phyloP scores from a whole-genome alignment of 352 stramenopile genomes.

The Pythium myriotylum region DNA sequence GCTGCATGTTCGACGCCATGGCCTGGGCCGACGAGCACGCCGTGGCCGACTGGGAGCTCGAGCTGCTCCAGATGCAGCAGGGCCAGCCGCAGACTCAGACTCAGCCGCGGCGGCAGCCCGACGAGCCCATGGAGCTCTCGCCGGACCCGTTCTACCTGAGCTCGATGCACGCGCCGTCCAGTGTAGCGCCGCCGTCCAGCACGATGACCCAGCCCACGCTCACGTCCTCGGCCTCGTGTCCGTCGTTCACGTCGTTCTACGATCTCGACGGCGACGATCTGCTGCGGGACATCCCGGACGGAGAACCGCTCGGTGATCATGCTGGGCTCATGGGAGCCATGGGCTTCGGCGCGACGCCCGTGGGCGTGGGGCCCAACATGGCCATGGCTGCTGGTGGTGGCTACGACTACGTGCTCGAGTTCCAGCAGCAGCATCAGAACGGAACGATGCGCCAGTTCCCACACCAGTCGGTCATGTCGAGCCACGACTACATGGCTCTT shows the following conservation, averaged over 20 bases:
- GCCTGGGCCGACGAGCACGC: conserved; percentile 24
- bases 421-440: conserved; percentile 57
- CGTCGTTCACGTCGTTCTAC: conserved; percentile 72
- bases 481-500: conserved; percentile 18
- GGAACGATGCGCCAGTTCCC: conserved; percentile 50
- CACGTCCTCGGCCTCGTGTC: conserved; percentile 75
- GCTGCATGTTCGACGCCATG: conserved; percentile 32
- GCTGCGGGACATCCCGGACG: conserved; percentile 38
- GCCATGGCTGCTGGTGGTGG: conserved; percentile 39
- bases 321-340: conserved; percentile 20
- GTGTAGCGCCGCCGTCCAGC: neutral
- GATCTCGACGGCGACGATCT: conserved; percentile 51
- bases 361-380: conserved; percentile 21
- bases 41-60: conserved; percentile 24
- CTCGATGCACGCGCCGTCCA: neutral
- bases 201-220: conserved; percentile 27
- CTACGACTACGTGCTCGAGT: conserved; percentile 63
- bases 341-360: neutral
- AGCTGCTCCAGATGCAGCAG: conserved; percentile 25
- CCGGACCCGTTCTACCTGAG: conserved; percentile 23
- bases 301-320: conserved; percentile 24
- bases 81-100: neutral
- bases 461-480: conserved; percentile 41
- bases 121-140: conserved; percentile 27
- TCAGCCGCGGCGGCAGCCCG: neutral